Conservation (phyloP, 2,329 filamentous ascomycete genomes). For the Epichloe gansuensis region DNA sequence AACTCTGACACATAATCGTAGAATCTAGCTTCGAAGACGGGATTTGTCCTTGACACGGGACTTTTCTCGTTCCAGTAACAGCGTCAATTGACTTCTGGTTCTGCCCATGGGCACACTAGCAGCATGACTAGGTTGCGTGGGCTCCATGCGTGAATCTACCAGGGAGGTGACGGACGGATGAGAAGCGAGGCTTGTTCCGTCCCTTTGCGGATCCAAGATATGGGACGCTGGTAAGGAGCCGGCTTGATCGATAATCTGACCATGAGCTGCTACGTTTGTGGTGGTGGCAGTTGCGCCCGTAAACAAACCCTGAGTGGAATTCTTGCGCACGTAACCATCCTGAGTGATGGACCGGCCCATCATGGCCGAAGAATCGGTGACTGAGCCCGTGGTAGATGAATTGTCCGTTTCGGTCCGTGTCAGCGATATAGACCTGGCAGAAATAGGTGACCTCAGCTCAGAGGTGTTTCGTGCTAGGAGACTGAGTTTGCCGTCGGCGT, state of each 20-base stretch:
- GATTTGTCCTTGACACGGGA: conserved; percentile 19
- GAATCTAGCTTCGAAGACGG: conserved; percentile 14
- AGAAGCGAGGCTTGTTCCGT: conserved; percentile 15
- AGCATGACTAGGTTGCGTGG: conserved; percentile 35
- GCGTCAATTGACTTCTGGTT: conserved; percentile 47
- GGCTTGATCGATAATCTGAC: conserved; percentile 31
- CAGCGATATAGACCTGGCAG: conserved; percentile 1
- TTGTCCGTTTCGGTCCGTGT: conserved; percentile 4
- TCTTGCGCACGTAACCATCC: conserved; percentile 16
- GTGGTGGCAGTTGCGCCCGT: conserved; percentile 26
- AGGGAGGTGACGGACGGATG: conserved; percentile 15
- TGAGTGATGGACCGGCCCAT: conserved; percentile 23
- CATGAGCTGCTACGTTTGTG: conserved; percentile 29
- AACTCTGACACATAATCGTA: no score
- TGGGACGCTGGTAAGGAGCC: conserved; percentile 19
- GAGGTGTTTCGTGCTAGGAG: not conserved
- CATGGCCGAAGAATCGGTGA: conserved; percentile 8
- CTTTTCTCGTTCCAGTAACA: conserved; percentile 44
- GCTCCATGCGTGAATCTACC: conserved; percentile 30
- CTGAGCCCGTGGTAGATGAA: conserved; percentile 4
- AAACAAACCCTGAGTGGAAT: conserved; percentile 17
- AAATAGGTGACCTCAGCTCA: conserved; percentile 3
- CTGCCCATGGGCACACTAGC: conserved; percentile 38
- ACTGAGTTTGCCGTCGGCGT: not conserved
- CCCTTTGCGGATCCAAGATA: conserved; percentile 10